Conservation (phyloP, 139 green algal genomes). For the Chlorella ohadii region DNA sequence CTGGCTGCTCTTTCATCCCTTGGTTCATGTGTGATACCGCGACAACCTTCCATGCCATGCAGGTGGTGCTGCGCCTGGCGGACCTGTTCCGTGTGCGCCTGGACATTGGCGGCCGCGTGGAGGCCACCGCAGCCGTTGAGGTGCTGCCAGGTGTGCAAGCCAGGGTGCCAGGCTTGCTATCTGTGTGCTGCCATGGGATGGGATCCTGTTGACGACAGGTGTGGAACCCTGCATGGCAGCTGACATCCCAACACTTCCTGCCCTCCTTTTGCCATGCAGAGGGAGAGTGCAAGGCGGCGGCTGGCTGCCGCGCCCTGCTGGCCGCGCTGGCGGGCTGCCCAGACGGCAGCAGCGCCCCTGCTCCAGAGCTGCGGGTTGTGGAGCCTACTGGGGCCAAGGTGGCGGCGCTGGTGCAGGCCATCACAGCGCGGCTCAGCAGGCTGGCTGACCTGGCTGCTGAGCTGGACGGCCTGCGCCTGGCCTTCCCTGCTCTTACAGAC, state of each 20-base stretch:
- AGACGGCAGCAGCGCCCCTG: not conserved
- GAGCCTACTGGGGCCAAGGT: constrained; percentile 8
- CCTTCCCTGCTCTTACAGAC: constrained; percentile 1
- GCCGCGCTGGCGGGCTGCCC: constrained; percentile 19
- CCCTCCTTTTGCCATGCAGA: not conserved
- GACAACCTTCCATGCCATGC: too few relatives aligned
- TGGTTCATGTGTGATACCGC: too few relatives aligned
- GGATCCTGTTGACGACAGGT: too few relatives aligned
- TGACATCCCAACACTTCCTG: too few relatives aligned
- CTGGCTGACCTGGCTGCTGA: constrained; percentile 35
- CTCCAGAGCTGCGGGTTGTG: not conserved
- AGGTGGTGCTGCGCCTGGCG: constrained; percentile 25
- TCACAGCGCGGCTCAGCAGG: constrained; percentile 5
- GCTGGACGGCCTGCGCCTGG: constrained; percentile 40
- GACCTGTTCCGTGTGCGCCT: constrained; percentile 40
- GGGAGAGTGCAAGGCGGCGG: not conserved
- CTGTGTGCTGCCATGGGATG: too few relatives aligned
- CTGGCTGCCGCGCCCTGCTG: constrained; percentile 14
- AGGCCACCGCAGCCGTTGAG: not conserved
- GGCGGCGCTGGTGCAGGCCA: constrained; percentile 20
- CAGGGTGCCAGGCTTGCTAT: too few relatives aligned
- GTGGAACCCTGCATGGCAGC: too few relatives aligned
- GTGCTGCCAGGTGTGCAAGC: not conserved
- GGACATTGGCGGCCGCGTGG: not conserved
- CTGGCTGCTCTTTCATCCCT: too few relatives aligned